These are phyloP conservation scores for Apiospora saccharicola DNA, from an alignment of 2,329 filamentous ascomycete genomes.

Conservation along the genomic window DNA sequence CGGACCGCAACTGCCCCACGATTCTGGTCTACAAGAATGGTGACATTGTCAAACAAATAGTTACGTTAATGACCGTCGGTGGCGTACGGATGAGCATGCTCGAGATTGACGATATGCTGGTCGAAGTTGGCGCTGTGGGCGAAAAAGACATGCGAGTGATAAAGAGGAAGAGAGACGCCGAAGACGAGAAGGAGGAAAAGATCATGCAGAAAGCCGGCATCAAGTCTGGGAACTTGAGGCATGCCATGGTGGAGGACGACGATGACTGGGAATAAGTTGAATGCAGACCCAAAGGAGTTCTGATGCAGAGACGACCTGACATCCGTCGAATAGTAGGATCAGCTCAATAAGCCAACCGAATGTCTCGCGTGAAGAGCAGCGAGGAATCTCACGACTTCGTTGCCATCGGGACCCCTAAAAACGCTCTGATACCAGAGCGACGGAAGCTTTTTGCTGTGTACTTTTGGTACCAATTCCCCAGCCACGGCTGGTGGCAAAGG, in stretches of 20 bases:
- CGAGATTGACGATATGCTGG: constrained; percentile 81
- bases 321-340: not conserved
- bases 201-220: constrained; percentile 59
- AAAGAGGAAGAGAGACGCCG: constrained; percentile 65
- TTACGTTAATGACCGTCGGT: constrained; percentile 83
- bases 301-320: not conserved
- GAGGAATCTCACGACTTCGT: not conserved
- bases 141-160: constrained; percentile 80
- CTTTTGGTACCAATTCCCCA: not conserved
- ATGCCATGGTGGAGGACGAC: constrained; percentile 57
- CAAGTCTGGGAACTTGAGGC: constrained; percentile 57
- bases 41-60: constrained; percentile 88
- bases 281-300: not conserved
- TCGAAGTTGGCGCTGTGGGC: constrained; percentile 82
- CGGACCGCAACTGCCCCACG: constrained; percentile 92
- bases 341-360: not conserved
- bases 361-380: not conserved
- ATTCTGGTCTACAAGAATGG: constrained; percentile 92
- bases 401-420: not conserved
- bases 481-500: not conserved
- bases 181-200: constrained; percentile 67
- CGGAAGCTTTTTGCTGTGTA: not conserved
- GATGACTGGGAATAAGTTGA: constrained; percentile 67
- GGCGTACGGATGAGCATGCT: constrained; percentile 74
- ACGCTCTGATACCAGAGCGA: constrained; percentile 11